A percentile compares a stretch with the other conserved stretches of the same genome.
These are phyloP conservation scores for Yamadazyma dendronema DNA, from an alignment of 1,139 yeast genomes.

Conservation along the genomic window DNA sequence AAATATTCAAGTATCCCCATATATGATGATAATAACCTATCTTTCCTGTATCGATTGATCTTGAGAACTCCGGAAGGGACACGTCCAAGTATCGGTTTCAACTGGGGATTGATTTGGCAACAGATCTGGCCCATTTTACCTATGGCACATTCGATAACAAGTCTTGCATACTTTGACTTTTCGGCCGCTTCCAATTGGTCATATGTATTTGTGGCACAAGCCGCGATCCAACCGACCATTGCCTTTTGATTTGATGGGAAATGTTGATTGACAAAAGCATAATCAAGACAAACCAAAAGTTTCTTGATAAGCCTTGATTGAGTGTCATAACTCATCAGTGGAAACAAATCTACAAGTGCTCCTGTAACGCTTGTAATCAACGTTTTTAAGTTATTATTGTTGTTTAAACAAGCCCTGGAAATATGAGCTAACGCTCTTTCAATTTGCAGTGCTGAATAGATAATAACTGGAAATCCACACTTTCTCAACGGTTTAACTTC, in stretches of 20 bases:
- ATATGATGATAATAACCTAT: constrained; percentile 2
- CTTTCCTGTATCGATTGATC: not conserved
- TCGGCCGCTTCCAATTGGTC: too few species aligned
- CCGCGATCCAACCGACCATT: too few species aligned
- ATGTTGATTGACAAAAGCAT: too few species aligned
- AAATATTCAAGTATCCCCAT: constrained; percentile 4
- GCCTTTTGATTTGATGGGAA: too few species aligned
- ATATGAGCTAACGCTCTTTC: constrained; percentile 1
- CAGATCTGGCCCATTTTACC: not conserved
- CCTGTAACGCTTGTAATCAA: too few species aligned
- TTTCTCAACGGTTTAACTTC: not conserved
- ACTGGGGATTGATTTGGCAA: not conserved
- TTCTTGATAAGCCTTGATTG: too few species aligned
- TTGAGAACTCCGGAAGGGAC: not conserved
- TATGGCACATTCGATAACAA: not conserved
- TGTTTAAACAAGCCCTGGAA: constrained; percentile 4
- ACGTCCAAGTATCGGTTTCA: not conserved
- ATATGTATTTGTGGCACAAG: too few species aligned
- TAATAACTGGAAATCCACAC: too few species aligned
- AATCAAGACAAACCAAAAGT: too few species aligned
- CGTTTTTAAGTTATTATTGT: constrained; percentile 1
- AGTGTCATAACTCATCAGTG: too few species aligned
- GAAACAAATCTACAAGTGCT: too few species aligned
- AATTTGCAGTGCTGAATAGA: too few species aligned
- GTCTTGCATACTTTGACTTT: not conserved